Evolutionary conservation across 305 asterid genomes (phyloP), one percentile per base, ranked within the genome.

Genomic region (Fraxinus albicans): DNA sequence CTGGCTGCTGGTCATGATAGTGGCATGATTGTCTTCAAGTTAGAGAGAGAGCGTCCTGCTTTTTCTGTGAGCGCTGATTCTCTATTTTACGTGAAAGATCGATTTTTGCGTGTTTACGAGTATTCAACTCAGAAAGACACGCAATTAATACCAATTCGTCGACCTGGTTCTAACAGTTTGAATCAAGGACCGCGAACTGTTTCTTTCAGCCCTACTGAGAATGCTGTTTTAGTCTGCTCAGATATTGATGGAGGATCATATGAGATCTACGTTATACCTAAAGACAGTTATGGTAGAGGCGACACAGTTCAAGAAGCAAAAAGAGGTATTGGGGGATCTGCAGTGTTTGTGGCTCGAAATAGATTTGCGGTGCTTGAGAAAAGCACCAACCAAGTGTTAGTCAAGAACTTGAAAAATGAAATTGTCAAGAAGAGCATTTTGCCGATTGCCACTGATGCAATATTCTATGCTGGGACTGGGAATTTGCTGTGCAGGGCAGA

Each of bases 1-100:
- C 88, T 94, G 70, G 97, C 98, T 67, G 97, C 98, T 80, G 98
- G 98, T 81, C 96, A 94, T 84, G 98, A 94, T 72, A 94, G 94
- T 84, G 98, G 98, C 78, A 91, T 94, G 97, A 91, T 94, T 80
- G 97, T 94, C 21, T 94, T 93, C 79, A 94, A 94, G 88, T 82
- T 94, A 88, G 98, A 93, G 87, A 88, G 97, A 87, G 97, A 94
- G 69, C 95, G 97, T 13, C 97, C 95, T 60, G 98, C 98, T 42
- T 93, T 88, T 85, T 91, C 90, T 77, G 86, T 93, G 35, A 87
- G 88, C 23, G 91, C 90, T 33, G 97, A 91, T 85, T 89, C 94
- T 21, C 78, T 93, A 85, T 88, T 87, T 84, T 93, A 88, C 83
- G 91, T 91, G 38, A 92, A 91, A 89, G 95, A 93, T 77, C 86